These are phyloP conservation scores for Magnusiomyces suaveolens DNA, from an alignment of 1,139 yeast genomes.

Conservation along the genomic window DNA sequence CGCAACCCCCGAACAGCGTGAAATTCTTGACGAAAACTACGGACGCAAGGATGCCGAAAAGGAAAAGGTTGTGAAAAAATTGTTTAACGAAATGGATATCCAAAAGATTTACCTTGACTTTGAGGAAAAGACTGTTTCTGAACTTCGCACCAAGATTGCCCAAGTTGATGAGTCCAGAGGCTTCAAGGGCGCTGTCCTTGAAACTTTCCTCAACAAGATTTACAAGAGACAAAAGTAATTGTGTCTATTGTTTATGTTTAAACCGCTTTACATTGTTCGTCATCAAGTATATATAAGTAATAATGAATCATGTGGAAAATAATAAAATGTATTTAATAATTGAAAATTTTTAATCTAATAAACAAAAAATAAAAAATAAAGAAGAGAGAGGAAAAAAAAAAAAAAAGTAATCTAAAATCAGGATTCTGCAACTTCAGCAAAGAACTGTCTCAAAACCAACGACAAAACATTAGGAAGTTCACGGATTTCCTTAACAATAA, in stretches of 20 bases:
- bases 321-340: neutral
- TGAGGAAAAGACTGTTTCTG: conserved; percentile 66
- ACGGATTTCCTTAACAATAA: conserved; percentile 77
- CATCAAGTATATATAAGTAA: too few species aligned
- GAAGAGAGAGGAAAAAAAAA: neutral
- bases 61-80: conserved; percentile 63
- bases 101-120: conserved; percentile 64
- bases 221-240: conserved; percentile 81
- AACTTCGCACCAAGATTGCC: conserved; percentile 56
- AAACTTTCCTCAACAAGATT: conserved; percentile 77
- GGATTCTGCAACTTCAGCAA: conserved; percentile 51
- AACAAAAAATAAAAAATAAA: neutral
- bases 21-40: conserved; percentile 73
- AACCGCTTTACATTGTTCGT: too few species aligned
- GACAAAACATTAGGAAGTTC: conserved; percentile 92
- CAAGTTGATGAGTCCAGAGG: conserved; percentile 83
- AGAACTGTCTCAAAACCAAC: conserved; percentile 82
- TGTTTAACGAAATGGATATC: conserved; percentile 67
- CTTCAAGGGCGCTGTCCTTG: conserved; percentile 74
- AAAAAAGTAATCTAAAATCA: neutral
- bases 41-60: conserved; percentile 67
- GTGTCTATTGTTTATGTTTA: neutral
- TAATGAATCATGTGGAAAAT: too few species aligned
- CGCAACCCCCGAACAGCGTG: conserved; percentile 73
- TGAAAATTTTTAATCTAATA: neutral